Conservation (phyloP, 169 alveolate species). For the Blepharisma undulans region DNA sequence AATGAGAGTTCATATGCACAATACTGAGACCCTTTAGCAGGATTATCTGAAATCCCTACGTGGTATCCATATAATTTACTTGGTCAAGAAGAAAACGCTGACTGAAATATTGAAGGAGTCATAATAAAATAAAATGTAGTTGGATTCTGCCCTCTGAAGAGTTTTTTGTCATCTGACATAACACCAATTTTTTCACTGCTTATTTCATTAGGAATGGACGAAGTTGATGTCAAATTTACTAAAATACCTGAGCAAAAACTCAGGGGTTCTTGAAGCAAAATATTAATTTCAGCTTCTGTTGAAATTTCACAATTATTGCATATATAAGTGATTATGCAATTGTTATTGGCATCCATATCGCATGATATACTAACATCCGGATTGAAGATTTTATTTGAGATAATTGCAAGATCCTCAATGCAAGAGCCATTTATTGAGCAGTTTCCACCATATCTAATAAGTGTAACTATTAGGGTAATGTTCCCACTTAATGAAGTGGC, state of each 20-base stretch:
- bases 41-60: neutral
- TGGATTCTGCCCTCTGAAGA: conserved; percentile 5
- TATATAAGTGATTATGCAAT: neutral
- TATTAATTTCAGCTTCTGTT: neutral
- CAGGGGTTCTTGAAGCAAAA: neutral
- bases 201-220: conserved; percentile 37
- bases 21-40: neutral
- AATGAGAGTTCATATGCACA: neutral
- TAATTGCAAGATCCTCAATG: neutral
- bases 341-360: neutral
- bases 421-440: neutral
- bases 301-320: neutral
- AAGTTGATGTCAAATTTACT: conserved; percentile 31
- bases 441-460: neutral
- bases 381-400: neutral
- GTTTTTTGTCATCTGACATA: neutral
- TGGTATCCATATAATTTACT: neutral
- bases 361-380: neutral
- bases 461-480: neutral
- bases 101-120: conserved; percentile 6
- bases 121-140: neutral
- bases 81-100: neutral
- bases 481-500: neutral
- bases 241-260: conserved; percentile 1
- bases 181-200: neutral